phyloP scores from a whole-genome alignment of 768 basidiomycete genomes.

The Amanita polypyramis region DNA sequence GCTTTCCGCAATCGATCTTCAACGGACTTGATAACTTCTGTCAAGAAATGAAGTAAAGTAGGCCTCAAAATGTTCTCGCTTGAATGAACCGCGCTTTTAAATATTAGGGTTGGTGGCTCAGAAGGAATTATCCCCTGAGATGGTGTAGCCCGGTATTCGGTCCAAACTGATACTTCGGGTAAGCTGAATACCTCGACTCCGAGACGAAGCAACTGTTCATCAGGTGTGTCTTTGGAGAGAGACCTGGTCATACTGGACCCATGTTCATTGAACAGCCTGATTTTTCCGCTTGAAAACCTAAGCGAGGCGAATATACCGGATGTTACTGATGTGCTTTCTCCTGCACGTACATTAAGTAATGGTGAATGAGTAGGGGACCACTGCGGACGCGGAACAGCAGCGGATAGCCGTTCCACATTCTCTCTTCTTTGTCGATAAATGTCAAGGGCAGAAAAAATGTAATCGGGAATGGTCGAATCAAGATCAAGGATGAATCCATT shows the following conservation, averaged over 20 bases:
- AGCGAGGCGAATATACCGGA: slow-evolving; percentile 58
- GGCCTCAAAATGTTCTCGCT: slow-evolving; percentile 82
- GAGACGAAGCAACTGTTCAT: slow-evolving; percentile 40
- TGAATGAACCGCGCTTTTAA: slow-evolving; percentile 84
- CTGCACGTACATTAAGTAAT: slow-evolving; percentile 6
- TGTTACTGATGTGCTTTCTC: slow-evolving; percentile 26
- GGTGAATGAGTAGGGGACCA: slow-evolving; percentile 16
- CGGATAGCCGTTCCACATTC: slow-evolving; percentile 56
- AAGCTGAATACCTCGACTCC: slow-evolving; percentile 61
- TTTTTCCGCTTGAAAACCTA: slow-evolving; percentile 77
- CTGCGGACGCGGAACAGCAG: slow-evolving; percentile 38
- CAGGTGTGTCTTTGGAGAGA: slow-evolving; percentile 30
- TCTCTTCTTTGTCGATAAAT: slow-evolving; percentile 79
- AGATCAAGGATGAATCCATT: slow-evolving; percentile 81
- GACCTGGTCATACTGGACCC: slow-evolving; percentile 27
- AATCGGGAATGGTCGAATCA: slow-evolving; percentile 71
- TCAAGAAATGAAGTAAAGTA: slow-evolving; percentile 74
- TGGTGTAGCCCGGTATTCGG: slow-evolving; percentile 63
- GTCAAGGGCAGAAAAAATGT: slow-evolving; percentile 72
- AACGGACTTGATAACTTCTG: slow-evolving; percentile 59
- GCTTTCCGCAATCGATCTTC: slow-evolving; percentile 59
- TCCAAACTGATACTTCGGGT: slow-evolving; percentile 74
- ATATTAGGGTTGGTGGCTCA: slow-evolving; percentile 56
- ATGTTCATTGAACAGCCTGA: slow-evolving; percentile 54
- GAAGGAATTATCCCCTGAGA: slow-evolving; percentile 24